Conservation (phyloP, 2,329 filamentous ascomycete genomes). For the Monosporascus sp. region DNA sequence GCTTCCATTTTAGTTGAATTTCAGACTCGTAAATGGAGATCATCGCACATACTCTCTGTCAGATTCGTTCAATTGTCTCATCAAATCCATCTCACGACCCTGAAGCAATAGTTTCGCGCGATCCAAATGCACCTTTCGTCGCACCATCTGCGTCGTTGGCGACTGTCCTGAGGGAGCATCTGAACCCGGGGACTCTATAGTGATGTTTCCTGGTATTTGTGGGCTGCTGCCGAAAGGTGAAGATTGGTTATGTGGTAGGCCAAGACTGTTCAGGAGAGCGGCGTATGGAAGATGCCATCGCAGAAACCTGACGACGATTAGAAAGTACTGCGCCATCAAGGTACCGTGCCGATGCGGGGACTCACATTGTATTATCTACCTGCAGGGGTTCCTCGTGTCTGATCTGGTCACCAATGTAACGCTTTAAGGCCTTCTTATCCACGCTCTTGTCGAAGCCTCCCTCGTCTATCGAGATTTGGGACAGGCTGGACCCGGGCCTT, state of each 20-base stretch:
- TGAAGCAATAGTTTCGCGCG: slow-evolving; percentile 10
- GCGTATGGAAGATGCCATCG: slow-evolving; percentile 6
- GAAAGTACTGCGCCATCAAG: no score
- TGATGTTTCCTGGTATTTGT: slow-evolving; percentile 4
- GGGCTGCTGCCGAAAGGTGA: slow-evolving; percentile 2
- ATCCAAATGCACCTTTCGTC: slow-evolving; percentile 2
- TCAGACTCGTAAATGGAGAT: not conserved
- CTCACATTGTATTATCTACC: not conserved
- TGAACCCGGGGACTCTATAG: slow-evolving; percentile 1
- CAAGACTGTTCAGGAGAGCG: slow-evolving; percentile 1
- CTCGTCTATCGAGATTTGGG: slow-evolving; percentile 6
- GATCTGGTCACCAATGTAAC: slow-evolving; percentile 11
- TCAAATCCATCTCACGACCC: slow-evolving; percentile 7
- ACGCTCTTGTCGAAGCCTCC: slow-evolving; percentile 8
- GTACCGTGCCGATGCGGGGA: not conserved
- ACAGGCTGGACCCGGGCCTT: slow-evolving; percentile 3
- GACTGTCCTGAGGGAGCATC: not conserved
- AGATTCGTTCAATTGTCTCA: slow-evolving; percentile 1
- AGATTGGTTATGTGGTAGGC: not conserved
- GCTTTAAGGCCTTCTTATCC: slow-evolving; percentile 16
- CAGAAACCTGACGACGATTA: slow-evolving; percentile 3
- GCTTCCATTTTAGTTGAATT: not conserved
- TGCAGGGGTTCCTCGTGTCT: slow-evolving; percentile 1
- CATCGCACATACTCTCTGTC: slow-evolving; percentile 7
- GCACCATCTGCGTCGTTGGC: slow-evolving; percentile 8